phyloP scores from a whole-genome alignment of 768 basidiomycete species.

The Lactarius quietus region DNA sequence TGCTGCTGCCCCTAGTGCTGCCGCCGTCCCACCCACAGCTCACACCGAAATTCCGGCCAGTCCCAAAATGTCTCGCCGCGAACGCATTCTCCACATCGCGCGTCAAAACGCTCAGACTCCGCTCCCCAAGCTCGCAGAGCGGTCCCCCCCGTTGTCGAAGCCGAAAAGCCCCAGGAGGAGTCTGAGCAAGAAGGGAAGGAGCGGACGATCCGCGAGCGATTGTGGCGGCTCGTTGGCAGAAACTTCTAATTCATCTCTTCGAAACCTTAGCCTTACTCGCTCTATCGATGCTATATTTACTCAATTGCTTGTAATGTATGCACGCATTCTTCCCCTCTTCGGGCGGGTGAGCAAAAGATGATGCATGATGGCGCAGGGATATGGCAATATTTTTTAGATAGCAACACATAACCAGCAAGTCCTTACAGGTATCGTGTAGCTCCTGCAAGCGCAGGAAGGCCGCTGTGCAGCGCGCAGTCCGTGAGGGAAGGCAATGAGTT shows the following conservation, averaged over 20 bases:
- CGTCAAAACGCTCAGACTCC: slow-evolving; percentile 24
- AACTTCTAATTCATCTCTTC: slow-evolving; percentile 13
- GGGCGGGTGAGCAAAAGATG: background rate
- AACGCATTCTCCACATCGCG: slow-evolving; percentile 22
- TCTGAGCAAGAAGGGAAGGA: slow-evolving; percentile 15
- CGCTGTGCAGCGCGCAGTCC: background rate
- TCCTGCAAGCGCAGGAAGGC: background rate
- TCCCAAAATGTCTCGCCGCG: slow-evolving; percentile 17
- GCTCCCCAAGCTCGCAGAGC: slow-evolving; percentile 10
- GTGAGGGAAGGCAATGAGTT: background rate
- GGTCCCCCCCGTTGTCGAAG: background rate
- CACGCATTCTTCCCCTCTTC: background rate
- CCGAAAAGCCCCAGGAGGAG: slow-evolving; percentile 1
- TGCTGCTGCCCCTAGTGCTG: too few species aligned
- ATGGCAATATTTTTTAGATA: background rate
- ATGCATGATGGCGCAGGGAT: too few species aligned
- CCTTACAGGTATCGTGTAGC: background rate
- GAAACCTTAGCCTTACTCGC: background rate
- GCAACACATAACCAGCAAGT: background rate
- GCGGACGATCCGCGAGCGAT: slow-evolving; percentile 23
- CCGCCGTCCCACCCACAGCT: background rate
- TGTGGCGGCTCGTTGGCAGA: slow-evolving; percentile 23
- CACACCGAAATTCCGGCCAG: background rate
- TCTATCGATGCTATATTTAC: background rate
- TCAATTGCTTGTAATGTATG: background rate